Base-by-base conservation (phyloP, 371 early-diverging fungal species). In the Dinochytrium kinnereticum region DNA sequence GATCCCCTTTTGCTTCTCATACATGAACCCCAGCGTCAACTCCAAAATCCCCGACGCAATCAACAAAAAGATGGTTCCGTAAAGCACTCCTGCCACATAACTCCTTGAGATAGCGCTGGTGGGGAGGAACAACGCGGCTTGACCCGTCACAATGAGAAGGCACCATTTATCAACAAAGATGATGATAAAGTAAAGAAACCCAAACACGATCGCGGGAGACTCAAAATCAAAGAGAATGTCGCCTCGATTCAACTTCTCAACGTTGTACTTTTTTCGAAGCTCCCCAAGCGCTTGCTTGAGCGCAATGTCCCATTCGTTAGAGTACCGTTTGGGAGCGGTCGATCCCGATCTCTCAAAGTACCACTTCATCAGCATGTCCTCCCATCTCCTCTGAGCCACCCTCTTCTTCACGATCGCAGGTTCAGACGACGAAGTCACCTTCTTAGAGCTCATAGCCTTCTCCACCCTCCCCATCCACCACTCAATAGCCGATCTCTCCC, bases 171-270 rank as follows among this genome's bases (percentile, higher is more conserved):
- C 81, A 1, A 69, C 21, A 68, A 81, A 81, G 31, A 78, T 76
- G 40, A 78, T 65, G 51, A 81, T 61, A 59, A 81, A 81, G 71
- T 81, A 81, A 34, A 81, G 40, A 33, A 78, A 76, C 39, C 81
- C 81, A 55, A 81, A 81, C 19, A 57, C 39, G 49, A 81, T 81
- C 21, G 79, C 81, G 10, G 81, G 76, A 19, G 77, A 51, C 71
- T 81, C 81, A 36, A 77, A 67, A 28, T 78, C 76, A 55, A 76
- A 81, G 19, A 81, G 67, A 28, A 81, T 68, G 38, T 71, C 81
- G 19, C 81, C 81, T 13, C 81, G 76, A 69, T 81, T 81, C 30
- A 78, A 59, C 50, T 78, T 81, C 67, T 78, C 78, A 1, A 76
- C 73, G 31, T 81, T 68, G 57, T 74, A 81, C 70, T 78, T 78